phyloP scores from a whole-genome alignment of 2,329 filamentous ascomycete genomes.

The Microsporum ferrugineum region DNA sequence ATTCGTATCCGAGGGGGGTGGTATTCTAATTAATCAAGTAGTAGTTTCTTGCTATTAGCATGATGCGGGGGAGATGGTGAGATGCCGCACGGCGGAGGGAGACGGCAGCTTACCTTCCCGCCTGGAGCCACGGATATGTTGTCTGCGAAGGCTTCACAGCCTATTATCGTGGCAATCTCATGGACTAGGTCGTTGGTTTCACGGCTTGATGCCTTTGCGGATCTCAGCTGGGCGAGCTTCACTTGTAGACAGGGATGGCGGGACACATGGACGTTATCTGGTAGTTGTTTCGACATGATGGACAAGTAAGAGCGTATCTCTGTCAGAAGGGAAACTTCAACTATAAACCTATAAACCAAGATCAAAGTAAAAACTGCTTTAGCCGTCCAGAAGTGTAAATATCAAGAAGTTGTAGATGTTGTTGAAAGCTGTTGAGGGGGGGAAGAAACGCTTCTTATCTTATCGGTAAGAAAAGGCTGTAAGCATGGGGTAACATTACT shows the following conservation, averaged over 20 bases:
- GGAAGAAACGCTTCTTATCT: background rate
- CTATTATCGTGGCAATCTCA: constrained; percentile 74
- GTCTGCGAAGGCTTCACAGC: constrained; percentile 63
- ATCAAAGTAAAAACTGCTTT: no score
- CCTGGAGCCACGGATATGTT: constrained; percentile 48
- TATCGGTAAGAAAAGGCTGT: background rate
- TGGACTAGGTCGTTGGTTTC: constrained; percentile 75
- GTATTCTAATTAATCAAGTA: constrained; percentile 40
- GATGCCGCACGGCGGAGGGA: background rate
- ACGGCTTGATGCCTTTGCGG: constrained; percentile 53
- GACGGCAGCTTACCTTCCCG: constrained; percentile 48
- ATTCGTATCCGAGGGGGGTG: constrained; percentile 68
- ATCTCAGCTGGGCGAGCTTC: constrained; percentile 84
- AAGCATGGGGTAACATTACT: background rate
- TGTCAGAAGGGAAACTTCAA: background rate
- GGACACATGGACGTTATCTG: constrained; percentile 60
- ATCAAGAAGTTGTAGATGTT: background rate
- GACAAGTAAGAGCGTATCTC: background rate
- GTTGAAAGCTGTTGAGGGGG: background rate
- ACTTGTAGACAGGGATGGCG: constrained; percentile 73
- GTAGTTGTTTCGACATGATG: constrained; percentile 24
- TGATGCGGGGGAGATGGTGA: background rate
- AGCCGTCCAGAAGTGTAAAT: background rate
- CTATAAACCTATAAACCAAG: no score
- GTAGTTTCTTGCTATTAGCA: background rate